A percentile compares a stretch with the other conserved stretches of the same genome.
These are phyloP conservation scores for Avena insularis DNA, from an alignment of 176 grass and related monocot genomes.

Conservation along the genomic window DNA sequence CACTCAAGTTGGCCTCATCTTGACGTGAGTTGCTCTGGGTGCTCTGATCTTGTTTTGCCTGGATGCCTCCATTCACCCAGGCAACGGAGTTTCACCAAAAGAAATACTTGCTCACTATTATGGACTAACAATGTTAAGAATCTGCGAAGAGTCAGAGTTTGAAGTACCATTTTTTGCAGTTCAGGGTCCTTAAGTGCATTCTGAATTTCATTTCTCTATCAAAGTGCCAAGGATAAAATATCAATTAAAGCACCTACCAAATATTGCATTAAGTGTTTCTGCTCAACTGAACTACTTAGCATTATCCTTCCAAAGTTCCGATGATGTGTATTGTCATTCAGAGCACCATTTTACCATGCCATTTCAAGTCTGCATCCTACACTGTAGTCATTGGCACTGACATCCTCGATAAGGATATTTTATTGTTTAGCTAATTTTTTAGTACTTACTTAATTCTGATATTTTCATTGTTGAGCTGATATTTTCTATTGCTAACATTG, in stretches of 20 bases:
- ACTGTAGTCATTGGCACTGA: background rate
- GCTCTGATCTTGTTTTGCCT: slow-evolving; percentile 26
- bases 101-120: slow-evolving; percentile 38
- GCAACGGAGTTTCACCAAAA: background rate
- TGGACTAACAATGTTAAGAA: slow-evolving; percentile 73
- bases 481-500: no score
- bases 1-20: background rate
- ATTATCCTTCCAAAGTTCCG: background rate
- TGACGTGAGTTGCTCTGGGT: background rate
- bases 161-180: slow-evolving; percentile 61
- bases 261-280: slow-evolving; percentile 24
- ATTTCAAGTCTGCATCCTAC: slow-evolving; percentile 14
- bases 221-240: slow-evolving; percentile 35
- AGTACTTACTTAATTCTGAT: no score
- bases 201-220: slow-evolving; percentile 61
- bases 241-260: slow-evolving; percentile 4
- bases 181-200: slow-evolving; percentile 62
- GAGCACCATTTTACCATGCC: background rate
- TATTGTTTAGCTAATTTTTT: no score
- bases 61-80: slow-evolving; percentile 29
- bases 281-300: background rate
- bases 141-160: slow-evolving; percentile 63
- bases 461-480: no score
- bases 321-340: background rate
- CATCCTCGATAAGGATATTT: background rate